Evolutionary conservation across 805 yeast species (phyloP), one percentile per base, ranked within the genome.

Genomic region (Ogataea degrootiae): DNA sequence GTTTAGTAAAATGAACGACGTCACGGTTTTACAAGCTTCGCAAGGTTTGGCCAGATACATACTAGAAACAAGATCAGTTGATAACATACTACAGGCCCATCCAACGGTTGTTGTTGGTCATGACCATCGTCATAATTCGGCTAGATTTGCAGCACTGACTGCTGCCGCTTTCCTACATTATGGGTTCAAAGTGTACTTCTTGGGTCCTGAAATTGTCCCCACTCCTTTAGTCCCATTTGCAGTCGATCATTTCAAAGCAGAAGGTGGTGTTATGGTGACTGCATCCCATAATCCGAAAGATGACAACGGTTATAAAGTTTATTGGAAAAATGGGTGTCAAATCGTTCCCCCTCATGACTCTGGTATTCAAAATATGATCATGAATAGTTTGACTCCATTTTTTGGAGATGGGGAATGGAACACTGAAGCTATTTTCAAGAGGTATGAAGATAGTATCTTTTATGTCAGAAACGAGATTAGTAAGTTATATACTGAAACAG

Each of bases 201-300:
- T 86, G 41, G 83, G 83, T 1, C 65, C 64, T 12, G 68, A 62
- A 12, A 59, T 69, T 37, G 83, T 79, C 1, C 96, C 90, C 49
- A 92, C 99, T 0, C 99, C 99, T 1, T 67, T 89, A 63, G 97
- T 92, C 1, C 98, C 99, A 1, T 92, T 87, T 66, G 81, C 86
- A 0, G 84, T 92, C 23, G 87, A 86, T 52, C 58, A 70, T 29
- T 74, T 68, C 46, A 53, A 66, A 0, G 87, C 96, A 0, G 71
- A 83, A 0, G 87, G 83, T 43, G 99, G 98, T 21, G 85, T 92
- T 1, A 91, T 91, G 97, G 79, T 91, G 29, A 89, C 96, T 0
- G 96, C 96, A 1, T 85, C 94, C 44, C 96, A 87, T 60, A 86
- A 86, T 61, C 92, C 94, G 1, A 85, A 85, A 34, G 71, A 77